phyloP scores from a whole-genome alignment of 2,329 filamentous ascomycete species.

The Aspergillus chevalieri region DNA sequence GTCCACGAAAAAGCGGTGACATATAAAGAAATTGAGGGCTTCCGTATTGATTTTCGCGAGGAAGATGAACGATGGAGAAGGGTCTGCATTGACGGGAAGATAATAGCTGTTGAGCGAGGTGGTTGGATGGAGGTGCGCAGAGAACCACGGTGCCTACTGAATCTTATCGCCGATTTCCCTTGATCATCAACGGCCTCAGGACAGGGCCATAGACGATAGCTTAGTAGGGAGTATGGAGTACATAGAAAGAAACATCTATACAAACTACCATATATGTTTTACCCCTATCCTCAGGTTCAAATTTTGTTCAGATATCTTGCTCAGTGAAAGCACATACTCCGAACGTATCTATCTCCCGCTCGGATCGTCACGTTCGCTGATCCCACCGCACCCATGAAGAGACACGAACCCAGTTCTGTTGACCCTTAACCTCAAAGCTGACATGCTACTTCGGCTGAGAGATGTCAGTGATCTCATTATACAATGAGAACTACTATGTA shows the following conservation, averaged over 20 bases:
- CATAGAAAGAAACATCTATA: neutral
- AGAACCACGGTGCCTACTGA: slow-evolving; percentile 18
- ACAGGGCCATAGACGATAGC: neutral
- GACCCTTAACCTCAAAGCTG: too few species aligned
- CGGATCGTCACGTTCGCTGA: too few species aligned
- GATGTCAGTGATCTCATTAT: neutral
- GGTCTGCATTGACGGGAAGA: slow-evolving; percentile 87
- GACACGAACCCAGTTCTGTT: too few species aligned
- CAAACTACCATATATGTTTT: too few species aligned
- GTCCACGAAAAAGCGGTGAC: slow-evolving; percentile 52
- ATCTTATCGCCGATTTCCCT: slow-evolving; percentile 3
- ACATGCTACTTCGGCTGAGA: too few species aligned
- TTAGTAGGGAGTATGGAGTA: neutral
- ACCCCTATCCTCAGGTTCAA: too few species aligned
- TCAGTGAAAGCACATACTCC: too few species aligned
- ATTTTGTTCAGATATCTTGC: too few species aligned
- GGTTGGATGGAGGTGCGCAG: slow-evolving; percentile 63
- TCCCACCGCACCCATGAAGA: too few species aligned
- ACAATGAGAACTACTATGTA: slow-evolving; percentile 16
- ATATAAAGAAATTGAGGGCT: slow-evolving; percentile 64
- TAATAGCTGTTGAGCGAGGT: slow-evolving; percentile 63
- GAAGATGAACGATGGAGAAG: slow-evolving; percentile 63
- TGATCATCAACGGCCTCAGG: neutral
- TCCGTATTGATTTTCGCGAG: slow-evolving; percentile 63
- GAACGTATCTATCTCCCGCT: too few species aligned